A percentile compares a stretch with the other conserved stretches of the same genome.
These are phyloP conservation scores for Lepidium aucheri DNA, from an alignment of 345 rosid genomes.

Conservation along the genomic window DNA sequence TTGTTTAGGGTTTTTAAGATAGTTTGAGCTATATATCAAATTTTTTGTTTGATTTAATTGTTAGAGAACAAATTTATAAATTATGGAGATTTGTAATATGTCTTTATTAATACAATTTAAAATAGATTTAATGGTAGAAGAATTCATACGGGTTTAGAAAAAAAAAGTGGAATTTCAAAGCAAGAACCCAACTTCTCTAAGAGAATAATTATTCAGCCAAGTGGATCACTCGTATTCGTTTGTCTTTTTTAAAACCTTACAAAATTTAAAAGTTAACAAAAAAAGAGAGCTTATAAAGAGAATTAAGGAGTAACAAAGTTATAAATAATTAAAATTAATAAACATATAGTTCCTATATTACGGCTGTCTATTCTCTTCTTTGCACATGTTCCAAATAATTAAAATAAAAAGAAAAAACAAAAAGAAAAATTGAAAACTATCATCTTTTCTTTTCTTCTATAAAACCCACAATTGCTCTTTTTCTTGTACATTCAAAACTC, in stretches of 20 bases:
- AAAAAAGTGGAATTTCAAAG: neutral
- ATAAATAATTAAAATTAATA: neutral
- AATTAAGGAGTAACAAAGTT: neutral
- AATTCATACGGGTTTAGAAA: neutral
- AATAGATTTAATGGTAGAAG: neutral
- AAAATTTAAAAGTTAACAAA: neutral
- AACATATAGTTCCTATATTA: slow-evolving; percentile 23
- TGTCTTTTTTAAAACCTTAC: neutral
- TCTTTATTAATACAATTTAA: neutral
- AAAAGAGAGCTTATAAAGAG: neutral
- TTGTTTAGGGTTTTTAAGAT: too few relatives aligned
- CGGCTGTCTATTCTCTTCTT: slow-evolving; percentile 26
- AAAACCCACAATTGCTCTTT: slow-evolving; percentile 33
- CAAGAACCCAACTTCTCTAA: neutral
- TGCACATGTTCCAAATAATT: slow-evolving; percentile 27
- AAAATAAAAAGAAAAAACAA: slow-evolving; percentile 5
- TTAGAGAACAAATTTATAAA: too few relatives aligned
- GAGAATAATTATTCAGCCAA: slow-evolving; percentile 9
- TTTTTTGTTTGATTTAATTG: too few relatives aligned
- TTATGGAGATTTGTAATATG: too few relatives aligned
- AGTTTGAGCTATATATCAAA: too few relatives aligned
- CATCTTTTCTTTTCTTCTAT: slow-evolving; percentile 35
- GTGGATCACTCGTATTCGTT: slow-evolving; percentile 10
- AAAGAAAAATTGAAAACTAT: slow-evolving; percentile 26
- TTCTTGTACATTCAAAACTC: slow-evolving; percentile 26